Base-by-base conservation (phyloP, 208 protist species). In the Leishmania guyanensis region DNA sequence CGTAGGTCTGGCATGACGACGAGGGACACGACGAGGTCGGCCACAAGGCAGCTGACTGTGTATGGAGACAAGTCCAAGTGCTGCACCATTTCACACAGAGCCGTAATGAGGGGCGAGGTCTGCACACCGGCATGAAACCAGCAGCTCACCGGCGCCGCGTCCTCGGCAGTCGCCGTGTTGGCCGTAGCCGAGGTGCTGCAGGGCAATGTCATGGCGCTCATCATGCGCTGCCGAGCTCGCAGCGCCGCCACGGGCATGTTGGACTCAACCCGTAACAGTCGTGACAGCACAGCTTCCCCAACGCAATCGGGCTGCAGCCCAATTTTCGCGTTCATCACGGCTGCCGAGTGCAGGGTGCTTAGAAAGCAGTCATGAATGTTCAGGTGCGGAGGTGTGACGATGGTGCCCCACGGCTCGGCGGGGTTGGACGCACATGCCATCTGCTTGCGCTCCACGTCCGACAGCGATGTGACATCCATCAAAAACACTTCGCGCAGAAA, bases 1-100 rank as follows among this genome's bases (percentile, higher is more conserved):
- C 91, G 91, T 69, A 90, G 58, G 66, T 96, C 93, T 6, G 93
- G 91, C 58, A 94, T 54, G 12, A 93, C 72, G 77, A 86, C 91
- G 39, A 96, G 72, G 36, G 87, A 86, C 5, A 83, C 79, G 51
- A 90, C 62, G n/a, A 92, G 62, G 64, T 90, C 80, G 3, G 91
- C 88, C 10, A 96, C 83, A 9, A 92, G 78, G 51, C 82, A 77
- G 58, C 83, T 87, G 46, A 92, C 88, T 0, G 75, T 78, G 75
- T 86, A 78, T 5, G 93, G 93, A 43, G 91, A 81, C 5, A 50
- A 58, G 60, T 91, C 54, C 48, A 89, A 81, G 62, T 87, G 68
- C 10, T 76, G 72, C 43, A 94, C 71, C 48, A 96, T 78, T 39
- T 89, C 77, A 73, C 90, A 93, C 10, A 94, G 84, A 1, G 83